Evolutionary conservation across 2,329 filamentous ascomycete species (phyloP).

Genomic region (Fusarium sp.): DNA sequence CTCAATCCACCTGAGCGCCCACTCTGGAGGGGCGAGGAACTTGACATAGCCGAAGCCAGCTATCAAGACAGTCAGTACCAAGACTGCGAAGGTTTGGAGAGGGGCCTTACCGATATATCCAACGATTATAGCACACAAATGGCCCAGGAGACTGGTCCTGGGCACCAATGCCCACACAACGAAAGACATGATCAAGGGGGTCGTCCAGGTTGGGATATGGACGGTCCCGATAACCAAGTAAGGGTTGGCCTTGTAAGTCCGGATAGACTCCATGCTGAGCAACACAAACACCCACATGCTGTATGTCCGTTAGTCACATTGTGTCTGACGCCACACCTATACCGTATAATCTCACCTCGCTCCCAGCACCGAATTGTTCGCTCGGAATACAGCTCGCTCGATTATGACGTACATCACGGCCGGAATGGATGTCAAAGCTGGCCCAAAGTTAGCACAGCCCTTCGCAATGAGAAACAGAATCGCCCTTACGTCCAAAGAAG

Average conservation of each 20-base stretch:
- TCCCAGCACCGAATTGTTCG: slow-evolving; percentile 84
- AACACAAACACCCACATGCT: slow-evolving; percentile 96
- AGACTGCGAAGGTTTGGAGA: background rate
- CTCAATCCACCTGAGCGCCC: slow-evolving; percentile 89
- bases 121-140: slow-evolving; percentile 85
- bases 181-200: slow-evolving; percentile 83
- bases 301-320: slow-evolving; percentile 14
- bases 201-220: slow-evolving; percentile 92
- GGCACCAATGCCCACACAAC: slow-evolving; percentile 84
- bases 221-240: slow-evolving; percentile 75
- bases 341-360: slow-evolving; percentile 75
- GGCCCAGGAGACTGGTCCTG: slow-evolving; percentile 87
- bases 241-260: slow-evolving; percentile 87
- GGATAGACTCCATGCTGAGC: slow-evolving; percentile 86
- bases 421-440: slow-evolving; percentile 85
- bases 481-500: slow-evolving; percentile 89
- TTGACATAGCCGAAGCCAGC: slow-evolving; percentile 91
- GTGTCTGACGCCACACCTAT: too few species aligned
- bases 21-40: slow-evolving; percentile 91
- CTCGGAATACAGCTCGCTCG: slow-evolving; percentile 79
- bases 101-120: slow-evolving; percentile 84
- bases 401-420: slow-evolving; percentile 85
- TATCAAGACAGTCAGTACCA: slow-evolving; percentile 53
- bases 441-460: slow-evolving; percentile 24
- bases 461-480: background rate